Conservation (phyloP, 2,329 filamentous ascomycete genomes). For the Penicillium sp. region DNA sequence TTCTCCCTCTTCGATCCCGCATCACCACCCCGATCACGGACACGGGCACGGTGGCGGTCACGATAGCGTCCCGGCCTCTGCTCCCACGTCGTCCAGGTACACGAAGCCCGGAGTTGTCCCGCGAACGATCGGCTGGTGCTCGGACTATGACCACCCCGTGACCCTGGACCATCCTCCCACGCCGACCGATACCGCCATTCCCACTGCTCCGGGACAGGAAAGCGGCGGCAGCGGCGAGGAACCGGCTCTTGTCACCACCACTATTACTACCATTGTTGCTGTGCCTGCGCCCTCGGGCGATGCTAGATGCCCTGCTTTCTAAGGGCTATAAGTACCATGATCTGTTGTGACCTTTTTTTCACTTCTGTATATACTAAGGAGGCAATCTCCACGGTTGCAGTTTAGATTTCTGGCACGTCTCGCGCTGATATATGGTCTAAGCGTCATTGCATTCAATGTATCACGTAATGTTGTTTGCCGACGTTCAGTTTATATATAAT, state of each 20-base stretch:
- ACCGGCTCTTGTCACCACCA: not conserved
- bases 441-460: no score
- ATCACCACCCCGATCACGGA: not conserved
- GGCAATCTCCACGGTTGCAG: no score
- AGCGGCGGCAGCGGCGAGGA: not conserved
- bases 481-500: no score
- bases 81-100: slow-evolving; percentile 19
- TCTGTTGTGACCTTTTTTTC: no score
- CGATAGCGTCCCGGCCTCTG: slow-evolving; percentile 16
- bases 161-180: slow-evolving; percentile 26
- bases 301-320: not conserved
- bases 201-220: not conserved
- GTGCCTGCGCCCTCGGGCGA: not conserved
- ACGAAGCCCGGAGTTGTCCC: slow-evolving; percentile 31
- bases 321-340: no score
- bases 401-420: no score
- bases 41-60: not conserved
- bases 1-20: slow-evolving; percentile 16
- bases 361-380: no score
- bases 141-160: slow-evolving; percentile 33
- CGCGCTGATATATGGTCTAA: no score
- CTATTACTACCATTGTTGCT: not conserved
- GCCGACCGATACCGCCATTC: slow-evolving; percentile 5
- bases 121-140: slow-evolving; percentile 33
- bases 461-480: no score